Evolutionary conservation across 129 eudicot species (phyloP), one percentile per base, ranked within the genome.

Genomic region (Flaveria robusta): DNA sequence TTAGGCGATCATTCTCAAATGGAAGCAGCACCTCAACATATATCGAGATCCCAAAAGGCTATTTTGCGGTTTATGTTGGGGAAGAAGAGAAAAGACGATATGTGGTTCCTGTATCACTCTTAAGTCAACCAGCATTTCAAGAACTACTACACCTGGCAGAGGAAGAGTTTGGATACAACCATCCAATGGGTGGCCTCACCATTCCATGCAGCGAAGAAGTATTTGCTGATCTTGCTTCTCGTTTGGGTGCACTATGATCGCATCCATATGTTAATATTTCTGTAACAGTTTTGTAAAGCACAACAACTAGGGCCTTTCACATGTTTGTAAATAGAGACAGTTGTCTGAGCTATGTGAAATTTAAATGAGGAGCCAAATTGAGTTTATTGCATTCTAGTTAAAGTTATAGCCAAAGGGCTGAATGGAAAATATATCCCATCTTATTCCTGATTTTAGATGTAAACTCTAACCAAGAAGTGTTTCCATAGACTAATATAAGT

Each of bases 181-280:
- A 50, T 50, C 60, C 26, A 54, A 54, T 54, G 60, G 60, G 60
- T 54, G 26, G 60, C 60, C 60, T 54, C 60, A 54, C 60, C 24
- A 54, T 54, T 19, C 60, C 60, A 18, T 54, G 60, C 7, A 54
- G 60, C 7, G 26, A 54, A 54, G 60, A 54, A 10, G 9, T 54
- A 54, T 54, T 54, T 19, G 24, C 8, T 54, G 60, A 54, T 54
- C 12, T 54, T 54, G 60, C 60, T 18, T 54, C 27, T 54, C 9
- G 60, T 1, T 18, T 54, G 7, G 58, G 58, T 51, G 58, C 58
- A 4, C 5, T 51, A n/a, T 51, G 58, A 51, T 5, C 9, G 3
- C 49, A 6, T 16, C 23, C 5, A n/a, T 5, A 51, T 1, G 58
- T 51, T 51, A 51, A 5, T n/a, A 19, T 51, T 51, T 51, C 9